Percentiles rank a stretch among this genome's conserved stretches.
Evolutionary conservation across 768 basidiomycete genomes (phyloP).

Genomic region (Ephemerocybe angulata): DNA sequence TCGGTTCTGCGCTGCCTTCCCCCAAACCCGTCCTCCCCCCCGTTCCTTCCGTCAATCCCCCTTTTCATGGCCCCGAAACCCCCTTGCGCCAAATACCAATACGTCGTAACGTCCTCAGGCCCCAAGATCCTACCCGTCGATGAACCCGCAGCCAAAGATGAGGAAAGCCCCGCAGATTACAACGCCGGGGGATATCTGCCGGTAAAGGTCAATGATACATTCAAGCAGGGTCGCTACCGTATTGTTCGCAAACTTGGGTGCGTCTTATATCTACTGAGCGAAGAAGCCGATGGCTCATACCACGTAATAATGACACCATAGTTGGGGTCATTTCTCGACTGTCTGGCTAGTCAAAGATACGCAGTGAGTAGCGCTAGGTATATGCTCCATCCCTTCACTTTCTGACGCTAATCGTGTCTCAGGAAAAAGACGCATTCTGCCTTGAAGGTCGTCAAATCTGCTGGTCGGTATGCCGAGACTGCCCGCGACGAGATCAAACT

Average conservation of each 20-base stretch:
- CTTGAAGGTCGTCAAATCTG: conserved; percentile 94
- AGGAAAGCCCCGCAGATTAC: conserved; percentile 82
- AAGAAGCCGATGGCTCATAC: conserved; percentile 15
- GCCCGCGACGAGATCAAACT: conserved; percentile 96
- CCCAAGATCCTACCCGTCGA: conserved; percentile 71
- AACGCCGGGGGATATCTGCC: conserved; percentile 79
- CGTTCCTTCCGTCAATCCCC: neutral
- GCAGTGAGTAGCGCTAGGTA: conserved; percentile 45
- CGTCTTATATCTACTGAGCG: conserved; percentile 11
- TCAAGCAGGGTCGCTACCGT: conserved; percentile 80
- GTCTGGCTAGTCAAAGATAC: conserved; percentile 87
- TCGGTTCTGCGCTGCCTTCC: conserved; percentile 9
- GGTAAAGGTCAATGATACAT: conserved; percentile 76
- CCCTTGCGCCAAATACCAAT: conserved; percentile 69
- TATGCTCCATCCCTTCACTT: conserved; percentile 4
- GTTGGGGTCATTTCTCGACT: conserved; percentile 95
- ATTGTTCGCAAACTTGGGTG: conserved; percentile 91
- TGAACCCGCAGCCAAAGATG: conserved; percentile 65
- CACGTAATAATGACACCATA: conserved; percentile 30
- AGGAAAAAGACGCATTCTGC: conserved; percentile 80
- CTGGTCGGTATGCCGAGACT: conserved; percentile 92
- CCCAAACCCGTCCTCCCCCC: conserved; percentile 14
- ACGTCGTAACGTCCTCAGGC: conserved; percentile 62
- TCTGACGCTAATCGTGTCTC: conserved; percentile 13
- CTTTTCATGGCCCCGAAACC: conserved; percentile 63